phyloP scores from a whole-genome alignment of 495 filamentous ascomycete genomes.

The Tuber melanosporum region DNA sequence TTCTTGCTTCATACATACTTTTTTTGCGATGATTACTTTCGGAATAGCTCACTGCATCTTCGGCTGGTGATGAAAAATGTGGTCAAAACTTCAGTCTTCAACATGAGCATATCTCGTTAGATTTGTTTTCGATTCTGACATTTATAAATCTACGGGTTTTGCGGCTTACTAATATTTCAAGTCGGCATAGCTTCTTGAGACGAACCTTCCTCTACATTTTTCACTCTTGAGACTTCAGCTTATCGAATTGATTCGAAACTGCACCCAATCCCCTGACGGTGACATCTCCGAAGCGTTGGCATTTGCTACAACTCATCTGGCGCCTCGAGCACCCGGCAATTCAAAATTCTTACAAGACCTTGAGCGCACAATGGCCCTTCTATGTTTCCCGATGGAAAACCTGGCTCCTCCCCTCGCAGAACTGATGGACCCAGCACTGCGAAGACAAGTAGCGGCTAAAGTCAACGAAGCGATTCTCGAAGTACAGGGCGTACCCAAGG shows the following conservation, averaged over 20 bases:
- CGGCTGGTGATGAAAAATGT: constrained; percentile 87
- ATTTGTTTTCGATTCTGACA: not conserved
- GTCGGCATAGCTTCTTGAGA: constrained; percentile 69
- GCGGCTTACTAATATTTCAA: constrained; percentile 41
- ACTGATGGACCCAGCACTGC: constrained; percentile 72
- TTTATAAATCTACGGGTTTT: constrained; percentile 7
- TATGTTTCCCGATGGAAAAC: constrained; percentile 75
- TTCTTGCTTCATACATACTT: constrained; percentile 82
- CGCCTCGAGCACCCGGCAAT: constrained; percentile 71
- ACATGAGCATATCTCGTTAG: constrained; percentile 63
- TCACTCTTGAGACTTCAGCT: constrained; percentile 83
- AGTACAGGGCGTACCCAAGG: constrained; percentile 61
- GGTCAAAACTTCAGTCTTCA: constrained; percentile 82
- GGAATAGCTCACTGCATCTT: constrained; percentile 49
- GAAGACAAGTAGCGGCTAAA: constrained; percentile 66
- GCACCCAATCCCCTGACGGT: constrained; percentile 55
- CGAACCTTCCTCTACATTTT: constrained; percentile 78
- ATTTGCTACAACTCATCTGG: constrained; percentile 81
- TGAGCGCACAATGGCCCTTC: constrained; percentile 83
- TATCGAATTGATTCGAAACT: constrained; percentile 81
- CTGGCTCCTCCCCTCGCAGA: constrained; percentile 67
- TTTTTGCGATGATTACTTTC: constrained; percentile 99
- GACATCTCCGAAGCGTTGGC: constrained; percentile 76
- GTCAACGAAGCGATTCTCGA: constrained; percentile 84
- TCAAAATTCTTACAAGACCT: constrained; percentile 76